These are phyloP conservation scores for Fusarium buharicum DNA, from an alignment of 2,329 filamentous ascomycete genomes.

Conservation along the genomic window DNA sequence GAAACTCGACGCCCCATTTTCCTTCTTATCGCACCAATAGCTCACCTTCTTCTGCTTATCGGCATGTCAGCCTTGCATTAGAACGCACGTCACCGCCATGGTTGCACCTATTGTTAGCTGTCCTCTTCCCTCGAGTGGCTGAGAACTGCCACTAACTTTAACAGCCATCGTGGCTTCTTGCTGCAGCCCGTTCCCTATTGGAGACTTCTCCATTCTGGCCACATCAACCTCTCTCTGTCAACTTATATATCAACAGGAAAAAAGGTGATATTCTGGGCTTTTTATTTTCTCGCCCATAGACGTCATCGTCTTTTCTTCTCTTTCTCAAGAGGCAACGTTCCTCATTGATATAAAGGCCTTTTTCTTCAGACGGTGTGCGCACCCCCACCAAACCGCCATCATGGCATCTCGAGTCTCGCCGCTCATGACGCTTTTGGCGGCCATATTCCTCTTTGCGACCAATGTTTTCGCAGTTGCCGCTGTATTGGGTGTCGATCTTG, in stretches of 20 bases:
- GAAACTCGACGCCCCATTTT: conserved; percentile 12
- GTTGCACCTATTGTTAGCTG: conserved; percentile 47
- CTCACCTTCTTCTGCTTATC: neutral
- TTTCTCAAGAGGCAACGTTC: conserved; percentile 25
- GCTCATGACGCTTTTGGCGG: conserved; percentile 53
- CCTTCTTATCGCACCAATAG: conserved; percentile 40
- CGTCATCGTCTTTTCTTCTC: conserved; percentile 30
- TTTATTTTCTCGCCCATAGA: conserved; percentile 29
- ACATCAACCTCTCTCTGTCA: conserved; percentile 48
- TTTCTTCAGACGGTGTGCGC: conserved; percentile 33
- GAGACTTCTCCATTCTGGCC: conserved; percentile 47
- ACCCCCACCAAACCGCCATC: conserved; percentile 42
- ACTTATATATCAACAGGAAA: conserved; percentile 16
- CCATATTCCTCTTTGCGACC: conserved; percentile 51
- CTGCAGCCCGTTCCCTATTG: conserved; percentile 29
- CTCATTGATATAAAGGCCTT: conserved; percentile 25
- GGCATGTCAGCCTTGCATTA: conserved; percentile 44
- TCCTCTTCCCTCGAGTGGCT: conserved; percentile 50
- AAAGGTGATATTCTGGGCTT: conserved; percentile 27
- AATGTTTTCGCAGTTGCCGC: conserved; percentile 70
- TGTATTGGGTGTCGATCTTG: conserved; percentile 91
- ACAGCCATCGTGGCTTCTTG: conserved; percentile 47
- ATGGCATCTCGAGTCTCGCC: conserved; percentile 53
- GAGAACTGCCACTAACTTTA: conserved; percentile 37
- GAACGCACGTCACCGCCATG: conserved; percentile 37